These are phyloP conservation scores for Strombidium stylifer DNA, from an alignment of 73 alveolate species.

Conservation along the genomic window DNA sequence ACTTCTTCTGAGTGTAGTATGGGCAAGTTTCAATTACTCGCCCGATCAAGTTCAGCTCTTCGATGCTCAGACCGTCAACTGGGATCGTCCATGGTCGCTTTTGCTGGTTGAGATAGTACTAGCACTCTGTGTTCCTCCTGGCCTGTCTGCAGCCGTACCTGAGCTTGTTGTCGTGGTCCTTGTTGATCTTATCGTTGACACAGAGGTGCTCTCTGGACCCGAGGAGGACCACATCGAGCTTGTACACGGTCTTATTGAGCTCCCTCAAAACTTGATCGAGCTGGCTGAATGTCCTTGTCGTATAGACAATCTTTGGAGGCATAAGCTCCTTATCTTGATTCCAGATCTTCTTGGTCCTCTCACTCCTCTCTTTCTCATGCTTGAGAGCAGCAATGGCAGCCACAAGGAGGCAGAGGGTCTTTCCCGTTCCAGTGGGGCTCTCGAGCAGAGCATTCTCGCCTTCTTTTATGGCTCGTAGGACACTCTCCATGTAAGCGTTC, in stretches of 20 bases:
- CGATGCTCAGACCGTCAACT: constrained; percentile 74
- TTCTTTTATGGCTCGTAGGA: constrained; percentile 69
- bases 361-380: constrained; percentile 50
- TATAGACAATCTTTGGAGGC: constrained; percentile 49
- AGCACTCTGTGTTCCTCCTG: neutral
- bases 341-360: constrained; percentile 24
- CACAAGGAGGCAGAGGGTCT: constrained; percentile 79
- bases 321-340: too few species aligned
- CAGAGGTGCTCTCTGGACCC: constrained; percentile 83
- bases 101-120: neutral
- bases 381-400: constrained; percentile 78
- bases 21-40: constrained; percentile 79
- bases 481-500: constrained; percentile 76
- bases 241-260: constrained; percentile 71
- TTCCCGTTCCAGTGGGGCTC: constrained; percentile 97
- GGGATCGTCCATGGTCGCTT: constrained; percentile 17
- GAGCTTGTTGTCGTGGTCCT: neutral
- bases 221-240: constrained; percentile 48
- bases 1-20: constrained; percentile 64
- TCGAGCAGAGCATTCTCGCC: constrained; percentile 78
- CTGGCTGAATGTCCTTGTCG: constrained; percentile 86
- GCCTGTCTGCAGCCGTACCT: constrained; percentile 20
- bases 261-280: constrained; percentile 65
- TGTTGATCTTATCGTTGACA: constrained; percentile 22
- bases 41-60: constrained; percentile 75